These are phyloP conservation scores for Vigna radiata DNA, from an alignment of 306 rosid genomes.

Conservation along the genomic window DNA sequence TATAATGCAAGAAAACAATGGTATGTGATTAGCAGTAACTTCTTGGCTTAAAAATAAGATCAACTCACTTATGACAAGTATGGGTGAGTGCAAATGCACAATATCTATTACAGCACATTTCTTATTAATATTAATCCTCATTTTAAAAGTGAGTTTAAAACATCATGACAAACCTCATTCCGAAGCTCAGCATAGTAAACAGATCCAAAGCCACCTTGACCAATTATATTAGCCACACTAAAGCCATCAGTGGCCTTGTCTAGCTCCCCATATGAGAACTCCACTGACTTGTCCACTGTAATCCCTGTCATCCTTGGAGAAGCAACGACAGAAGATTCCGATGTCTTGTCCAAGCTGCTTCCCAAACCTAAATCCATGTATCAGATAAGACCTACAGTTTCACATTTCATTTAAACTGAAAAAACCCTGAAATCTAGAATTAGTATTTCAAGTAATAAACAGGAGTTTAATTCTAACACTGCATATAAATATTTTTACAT, in stretches of 20 bases:
- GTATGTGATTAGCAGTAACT: slow-evolving; percentile 29
- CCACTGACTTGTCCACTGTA: slow-evolving; percentile 78
- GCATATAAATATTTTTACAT: neutral
- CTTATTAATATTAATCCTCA: slow-evolving; percentile 4
- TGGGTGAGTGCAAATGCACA: neutral
- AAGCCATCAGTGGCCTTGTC: slow-evolving; percentile 69
- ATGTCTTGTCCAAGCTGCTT: slow-evolving; percentile 49
- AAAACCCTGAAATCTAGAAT: neutral
- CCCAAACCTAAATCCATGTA: slow-evolving; percentile 53
- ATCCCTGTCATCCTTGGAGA: slow-evolving; percentile 61
- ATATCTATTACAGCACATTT: neutral
- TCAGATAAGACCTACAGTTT: slow-evolving; percentile 5
- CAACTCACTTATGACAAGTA: neutral
- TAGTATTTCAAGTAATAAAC: neutral
- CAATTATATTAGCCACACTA: slow-evolving; percentile 59
- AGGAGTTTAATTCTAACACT: neutral
- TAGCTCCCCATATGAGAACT: slow-evolving; percentile 78
- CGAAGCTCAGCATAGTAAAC: slow-evolving; percentile 76
- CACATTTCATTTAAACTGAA: slow-evolving; percentile 19
- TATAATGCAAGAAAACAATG: neutral
- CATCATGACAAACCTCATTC: slow-evolving; percentile 63
- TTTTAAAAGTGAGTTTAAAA: slow-evolving; percentile 14
- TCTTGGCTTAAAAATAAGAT: slow-evolving; percentile 28
- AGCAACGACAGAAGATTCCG: slow-evolving; percentile 49
- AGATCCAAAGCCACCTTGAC: slow-evolving; percentile 81